Evolutionary conservation across 306 rosid species (phyloP).

Genomic region (Pyrus communis): DNA sequence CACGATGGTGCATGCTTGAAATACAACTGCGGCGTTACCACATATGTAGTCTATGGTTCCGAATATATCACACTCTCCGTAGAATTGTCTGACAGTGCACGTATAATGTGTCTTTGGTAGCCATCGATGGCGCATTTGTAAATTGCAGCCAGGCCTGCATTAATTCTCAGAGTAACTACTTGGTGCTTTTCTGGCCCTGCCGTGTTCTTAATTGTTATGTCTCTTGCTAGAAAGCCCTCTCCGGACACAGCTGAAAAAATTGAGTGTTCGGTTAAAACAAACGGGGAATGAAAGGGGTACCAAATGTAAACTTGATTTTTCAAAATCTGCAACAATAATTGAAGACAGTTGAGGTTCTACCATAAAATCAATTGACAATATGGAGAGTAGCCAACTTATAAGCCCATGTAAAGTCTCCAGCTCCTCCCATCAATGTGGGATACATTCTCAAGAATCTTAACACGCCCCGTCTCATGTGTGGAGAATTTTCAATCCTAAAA

Average conservation of each 20-base stretch:
- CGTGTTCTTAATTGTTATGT: constrained; percentile 48
- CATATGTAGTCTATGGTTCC: constrained; percentile 72
- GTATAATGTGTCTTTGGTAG: constrained; percentile 59
- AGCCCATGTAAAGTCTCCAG: too few species aligned
- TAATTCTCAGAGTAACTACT: constrained; percentile 66
- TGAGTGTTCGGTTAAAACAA: background rate
- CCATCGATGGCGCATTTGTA: constrained; percentile 55
- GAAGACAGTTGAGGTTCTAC: too few species aligned
- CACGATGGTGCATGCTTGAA: constrained; percentile 49
- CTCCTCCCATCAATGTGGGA: too few species aligned
- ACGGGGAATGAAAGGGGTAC: background rate
- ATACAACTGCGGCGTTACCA: constrained; percentile 69
- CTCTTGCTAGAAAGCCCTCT: constrained; percentile 76
- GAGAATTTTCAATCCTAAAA: too few species aligned
- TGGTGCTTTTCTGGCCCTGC: constrained; percentile 71
- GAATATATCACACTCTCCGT: constrained; percentile 62
- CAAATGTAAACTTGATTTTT: background rate
- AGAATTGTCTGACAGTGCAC: constrained; percentile 71
- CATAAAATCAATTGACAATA: too few species aligned
- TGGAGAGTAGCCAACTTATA: too few species aligned
- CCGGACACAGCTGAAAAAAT: constrained; percentile 54
- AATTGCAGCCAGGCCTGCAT: constrained; percentile 57
- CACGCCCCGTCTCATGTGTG: too few species aligned
- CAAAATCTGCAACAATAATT: background rate
- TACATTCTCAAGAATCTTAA: too few species aligned